phyloP scores from a whole-genome alignment of 352 stramenopile species.

The Phytophthora pseudosyringae region DNA sequence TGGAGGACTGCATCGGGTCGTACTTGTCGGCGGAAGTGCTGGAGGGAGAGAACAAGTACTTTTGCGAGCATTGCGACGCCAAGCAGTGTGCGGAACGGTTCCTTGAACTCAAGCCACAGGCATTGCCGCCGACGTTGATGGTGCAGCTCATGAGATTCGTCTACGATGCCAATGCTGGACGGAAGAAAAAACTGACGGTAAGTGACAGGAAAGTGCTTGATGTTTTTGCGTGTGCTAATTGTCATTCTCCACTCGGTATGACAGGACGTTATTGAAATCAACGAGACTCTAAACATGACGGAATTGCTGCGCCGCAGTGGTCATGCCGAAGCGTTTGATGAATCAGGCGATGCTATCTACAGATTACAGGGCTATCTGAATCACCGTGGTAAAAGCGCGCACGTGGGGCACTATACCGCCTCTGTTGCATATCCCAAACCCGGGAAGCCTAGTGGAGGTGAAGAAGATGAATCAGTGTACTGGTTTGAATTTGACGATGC shows the following conservation, averaged over 20 bases:
- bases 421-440: conserved; percentile 66
- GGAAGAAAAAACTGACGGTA: conserved; percentile 90
- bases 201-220: neutral
- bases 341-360: conserved; percentile 58
- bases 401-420: conserved; percentile 88
- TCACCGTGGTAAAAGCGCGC: conserved; percentile 81
- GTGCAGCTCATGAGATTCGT: conserved; percentile 89
- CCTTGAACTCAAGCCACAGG: conserved; percentile 65
- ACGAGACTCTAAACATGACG: conserved; percentile 80
- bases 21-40: conserved; percentile 80
- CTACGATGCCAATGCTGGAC: conserved; percentile 73
- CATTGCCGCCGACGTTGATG: conserved; percentile 72
- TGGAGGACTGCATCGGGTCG: conserved; percentile 74
- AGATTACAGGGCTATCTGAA: conserved; percentile 80
- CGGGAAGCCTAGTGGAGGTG: conserved; percentile 7
- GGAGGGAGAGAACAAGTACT: conserved; percentile 90
- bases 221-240: conserved; percentile 1
- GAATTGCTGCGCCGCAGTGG: conserved; percentile 61
- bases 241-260: neutral
- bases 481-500: conserved; percentile 91
- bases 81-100: conserved; percentile 83
- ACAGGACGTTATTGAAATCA: conserved; percentile 87
- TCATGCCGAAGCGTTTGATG: conserved; percentile 45
- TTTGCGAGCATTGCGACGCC: conserved; percentile 73
- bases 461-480: conserved; percentile 26